Conservation (phyloP, 148 eudicot species). For the Chenopodium berlandieri region DNA sequence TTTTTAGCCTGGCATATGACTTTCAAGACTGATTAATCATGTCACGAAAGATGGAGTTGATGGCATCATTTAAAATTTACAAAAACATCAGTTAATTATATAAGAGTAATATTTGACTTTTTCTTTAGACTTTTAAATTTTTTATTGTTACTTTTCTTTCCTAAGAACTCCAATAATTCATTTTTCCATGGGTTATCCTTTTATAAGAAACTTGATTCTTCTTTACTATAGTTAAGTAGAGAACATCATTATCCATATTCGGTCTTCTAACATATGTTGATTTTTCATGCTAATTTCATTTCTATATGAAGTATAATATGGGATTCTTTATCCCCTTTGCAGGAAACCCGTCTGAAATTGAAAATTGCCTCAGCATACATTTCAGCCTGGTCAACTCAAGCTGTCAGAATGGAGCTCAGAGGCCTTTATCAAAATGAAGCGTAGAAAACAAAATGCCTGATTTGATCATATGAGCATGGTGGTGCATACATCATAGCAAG, state of each 20-base stretch:
- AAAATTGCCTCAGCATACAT: conserved; percentile 43
- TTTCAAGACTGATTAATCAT: conserved; percentile 49
- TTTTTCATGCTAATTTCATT: background rate
- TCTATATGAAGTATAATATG: background rate
- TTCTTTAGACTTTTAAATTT: background rate
- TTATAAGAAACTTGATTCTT: background rate
- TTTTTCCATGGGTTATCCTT: background rate
- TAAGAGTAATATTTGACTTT: conserved; percentile 59
- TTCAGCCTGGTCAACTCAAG: conserved; percentile 46
- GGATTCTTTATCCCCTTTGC: conserved; percentile 9
- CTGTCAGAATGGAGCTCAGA: no score
- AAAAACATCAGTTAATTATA: conserved; percentile 51
- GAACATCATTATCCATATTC: background rate
- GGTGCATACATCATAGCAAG: no score
- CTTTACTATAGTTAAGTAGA: background rate
- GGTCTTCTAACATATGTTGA: background rate
- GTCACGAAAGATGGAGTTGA: conserved; percentile 43
- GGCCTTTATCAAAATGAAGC: no score
- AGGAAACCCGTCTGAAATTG: conserved; percentile 57
- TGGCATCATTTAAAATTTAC: conserved; percentile 79
- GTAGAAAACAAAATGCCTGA: no score
- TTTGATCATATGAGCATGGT: no score
- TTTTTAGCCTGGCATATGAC: conserved; percentile 58
- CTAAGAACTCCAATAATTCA: no score
- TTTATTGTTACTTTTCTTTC: no score